phyloP scores from a whole-genome alignment of 768 basidiomycete genomes.

The Mycena galericulata region DNA sequence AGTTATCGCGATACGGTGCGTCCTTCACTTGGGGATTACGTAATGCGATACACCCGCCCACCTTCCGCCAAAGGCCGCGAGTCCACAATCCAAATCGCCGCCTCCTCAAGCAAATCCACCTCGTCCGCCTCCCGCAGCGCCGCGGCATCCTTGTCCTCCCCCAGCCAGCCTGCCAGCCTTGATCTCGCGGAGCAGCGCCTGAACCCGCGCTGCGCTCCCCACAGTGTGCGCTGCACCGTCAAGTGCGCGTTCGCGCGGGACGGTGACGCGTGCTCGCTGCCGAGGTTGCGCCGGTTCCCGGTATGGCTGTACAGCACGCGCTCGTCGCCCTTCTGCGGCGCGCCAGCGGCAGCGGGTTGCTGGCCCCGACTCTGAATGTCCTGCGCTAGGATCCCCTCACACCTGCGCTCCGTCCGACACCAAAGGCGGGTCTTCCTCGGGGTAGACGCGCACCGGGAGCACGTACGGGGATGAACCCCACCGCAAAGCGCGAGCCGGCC shows the following conservation, averaged over 20 bases:
- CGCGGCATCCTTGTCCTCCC: no score
- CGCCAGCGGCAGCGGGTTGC: no score
- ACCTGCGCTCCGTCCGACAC: slow-evolving; percentile 64
- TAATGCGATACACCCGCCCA: no score
- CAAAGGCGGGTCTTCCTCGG: no score
- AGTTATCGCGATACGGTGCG: no score
- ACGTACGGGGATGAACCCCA: slow-evolving; percentile 65
- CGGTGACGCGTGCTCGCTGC: no score
- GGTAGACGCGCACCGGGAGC: slow-evolving; percentile 67
- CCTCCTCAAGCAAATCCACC: slow-evolving; percentile 34
- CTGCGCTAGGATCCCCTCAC: slow-evolving; percentile 64
- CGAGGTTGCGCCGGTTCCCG: slow-evolving; percentile 39
- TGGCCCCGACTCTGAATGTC: no score
- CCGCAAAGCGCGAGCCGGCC: slow-evolving; percentile 69
- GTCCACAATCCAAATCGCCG: slow-evolving; percentile 80
- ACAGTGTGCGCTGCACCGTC: slow-evolving; percentile 78
- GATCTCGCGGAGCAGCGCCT: slow-evolving; percentile 87
- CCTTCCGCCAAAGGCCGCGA: no score
- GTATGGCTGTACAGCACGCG: slow-evolving; percentile 27
- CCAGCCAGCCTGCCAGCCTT: slow-evolving; percentile 60
- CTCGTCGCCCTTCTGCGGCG: slow-evolving; percentile 3
- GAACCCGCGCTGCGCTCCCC: slow-evolving; percentile 78
- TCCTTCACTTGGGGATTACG: no score
- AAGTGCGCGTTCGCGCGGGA: no score
- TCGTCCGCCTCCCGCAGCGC: no score